These are phyloP conservation scores for Pterocarpus macrocarpus DNA, from an alignment of 306 rosid species.

Conservation along the genomic window DNA sequence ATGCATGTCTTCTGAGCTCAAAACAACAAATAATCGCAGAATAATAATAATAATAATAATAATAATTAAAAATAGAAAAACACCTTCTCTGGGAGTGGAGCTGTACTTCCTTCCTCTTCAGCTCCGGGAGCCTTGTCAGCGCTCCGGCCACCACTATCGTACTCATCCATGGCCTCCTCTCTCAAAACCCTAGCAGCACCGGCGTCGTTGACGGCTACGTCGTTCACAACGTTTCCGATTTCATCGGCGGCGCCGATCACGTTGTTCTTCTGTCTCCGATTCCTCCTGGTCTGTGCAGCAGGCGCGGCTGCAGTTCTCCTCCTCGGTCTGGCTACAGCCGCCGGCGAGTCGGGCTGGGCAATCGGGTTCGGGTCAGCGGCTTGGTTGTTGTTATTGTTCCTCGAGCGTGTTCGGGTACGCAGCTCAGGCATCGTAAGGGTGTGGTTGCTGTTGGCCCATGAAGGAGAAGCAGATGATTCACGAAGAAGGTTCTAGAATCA, in stretches of 20 bases:
- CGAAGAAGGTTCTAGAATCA: conserved; percentile 51
- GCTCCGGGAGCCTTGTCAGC: conserved; percentile 73
- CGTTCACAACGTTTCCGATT: conserved; percentile 31
- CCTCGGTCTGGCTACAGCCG: conserved; percentile 45
- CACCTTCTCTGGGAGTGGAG: conserved; percentile 96
- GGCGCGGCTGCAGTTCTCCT: conserved; percentile 38
- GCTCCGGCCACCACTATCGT: conserved; percentile 80
- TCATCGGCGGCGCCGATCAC: conserved; percentile 51
- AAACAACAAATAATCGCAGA: background rate
- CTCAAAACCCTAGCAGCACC: conserved; percentile 48
- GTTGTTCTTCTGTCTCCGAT: conserved; percentile 40
- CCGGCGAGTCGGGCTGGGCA: conserved; percentile 21
- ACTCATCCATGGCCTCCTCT: conserved; percentile 74
- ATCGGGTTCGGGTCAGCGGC: conserved; percentile 53
- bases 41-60: background rate
- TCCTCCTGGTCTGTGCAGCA: conserved; percentile 32
- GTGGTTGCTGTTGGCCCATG: conserved; percentile 55
- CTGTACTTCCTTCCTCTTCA: conserved; percentile 71
- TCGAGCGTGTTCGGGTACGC: conserved; percentile 53
- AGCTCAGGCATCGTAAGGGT: conserved; percentile 63
- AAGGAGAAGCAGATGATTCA: conserved; percentile 49
- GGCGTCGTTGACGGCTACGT: background rate
- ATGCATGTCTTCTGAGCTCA: conserved; percentile 10
- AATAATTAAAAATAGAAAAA: background rate
- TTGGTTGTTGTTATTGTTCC: conserved; percentile 45